phyloP scores from a whole-genome alignment of 306 rosid species.

The Prunus mira region DNA sequence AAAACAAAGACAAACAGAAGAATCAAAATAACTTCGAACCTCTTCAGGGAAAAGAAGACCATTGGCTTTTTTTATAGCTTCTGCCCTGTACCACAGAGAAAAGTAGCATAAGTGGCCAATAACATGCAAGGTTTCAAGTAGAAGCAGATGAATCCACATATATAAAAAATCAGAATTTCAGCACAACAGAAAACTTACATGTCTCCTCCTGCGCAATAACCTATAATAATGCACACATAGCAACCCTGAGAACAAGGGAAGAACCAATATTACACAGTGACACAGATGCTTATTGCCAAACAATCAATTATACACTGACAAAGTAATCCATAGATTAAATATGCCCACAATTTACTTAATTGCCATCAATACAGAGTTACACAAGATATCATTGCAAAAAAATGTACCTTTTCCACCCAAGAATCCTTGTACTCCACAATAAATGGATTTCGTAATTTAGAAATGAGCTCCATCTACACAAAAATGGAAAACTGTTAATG shows the following conservation, averaged over 20 bases:
- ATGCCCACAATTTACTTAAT: not conserved
- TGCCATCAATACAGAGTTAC: not conserved
- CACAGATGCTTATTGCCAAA: not conserved
- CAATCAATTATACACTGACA: too few species aligned
- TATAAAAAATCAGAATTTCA: not conserved
- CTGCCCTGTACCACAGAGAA: slow-evolving; percentile 69
- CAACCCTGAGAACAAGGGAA: slow-evolving; percentile 74
- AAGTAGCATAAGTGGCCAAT: slow-evolving; percentile 19
- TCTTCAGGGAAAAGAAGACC: slow-evolving; percentile 80
- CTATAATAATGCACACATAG: slow-evolving; percentile 92
- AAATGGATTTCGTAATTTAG: slow-evolving; percentile 80
- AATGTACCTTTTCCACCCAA: slow-evolving; percentile 94
- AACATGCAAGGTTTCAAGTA: slow-evolving; percentile 24
- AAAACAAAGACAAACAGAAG: not conserved
- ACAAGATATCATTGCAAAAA: not conserved
- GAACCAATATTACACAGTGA: not conserved
- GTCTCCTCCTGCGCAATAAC: slow-evolving; percentile 97
- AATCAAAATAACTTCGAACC: slow-evolving; percentile 36
- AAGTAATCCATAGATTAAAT: not conserved
- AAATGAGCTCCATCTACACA: slow-evolving; percentile 92
- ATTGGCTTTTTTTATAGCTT: slow-evolving; percentile 78
- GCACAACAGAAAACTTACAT: slow-evolving; percentile 52
- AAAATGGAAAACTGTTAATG: slow-evolving; percentile 11
- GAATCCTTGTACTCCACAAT: slow-evolving; percentile 99
- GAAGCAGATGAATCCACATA: slow-evolving; percentile 14